Base-by-base conservation (phyloP, 164 flowering plant genomes). In the Vitis amurensis region DNA sequence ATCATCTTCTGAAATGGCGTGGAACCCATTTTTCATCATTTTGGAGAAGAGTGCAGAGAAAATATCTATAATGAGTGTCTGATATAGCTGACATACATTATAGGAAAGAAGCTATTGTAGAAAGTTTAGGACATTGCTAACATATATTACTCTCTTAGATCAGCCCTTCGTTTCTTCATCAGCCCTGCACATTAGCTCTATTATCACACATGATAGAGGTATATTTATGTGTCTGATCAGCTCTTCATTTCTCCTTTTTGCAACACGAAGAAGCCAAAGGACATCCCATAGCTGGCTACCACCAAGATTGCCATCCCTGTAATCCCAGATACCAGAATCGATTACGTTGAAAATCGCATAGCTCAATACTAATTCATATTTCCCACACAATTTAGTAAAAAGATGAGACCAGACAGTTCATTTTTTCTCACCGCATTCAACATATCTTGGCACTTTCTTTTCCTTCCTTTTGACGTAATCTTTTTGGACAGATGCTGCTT, bases 271-370 rank as follows among this genome's bases (percentile, higher is more conserved):
- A 89, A 91, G 72, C 72, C 61, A 15, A 80, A 14, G 55, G 85
- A 78, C 61, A 90, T 77, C 16, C 90, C 86, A 61, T 74, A 84
- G 11, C 89, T 78, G 66, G 80, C 47, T 11, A 57, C 77, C 70
- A 86, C 90, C 81, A 89, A 70, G 44, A 73, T 14, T 16, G 68
- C 77, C 87, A 78, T 84, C 13, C 92, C 91, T 90, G 79, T 9
- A 64, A 58, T 56, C 8, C 31, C 27, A 52, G 19, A 48, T 8
- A 44, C 8, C 61, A 9, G 9, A 37, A 12, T 59, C 17, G 0
- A 30, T 27, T 31, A 23, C 12, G 12, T 2, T 52, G 29, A 62
- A 53, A 66, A 60, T 49, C 12, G 10, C 29, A 12, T n/a, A 2
- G 8, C 51, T 56, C 19, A 50, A 11, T 50, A 37, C 48, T 13